Evolutionary conservation across 2,329 filamentous ascomycete genomes (phyloP).

Genomic region (Thyridium curvatum): DNA sequence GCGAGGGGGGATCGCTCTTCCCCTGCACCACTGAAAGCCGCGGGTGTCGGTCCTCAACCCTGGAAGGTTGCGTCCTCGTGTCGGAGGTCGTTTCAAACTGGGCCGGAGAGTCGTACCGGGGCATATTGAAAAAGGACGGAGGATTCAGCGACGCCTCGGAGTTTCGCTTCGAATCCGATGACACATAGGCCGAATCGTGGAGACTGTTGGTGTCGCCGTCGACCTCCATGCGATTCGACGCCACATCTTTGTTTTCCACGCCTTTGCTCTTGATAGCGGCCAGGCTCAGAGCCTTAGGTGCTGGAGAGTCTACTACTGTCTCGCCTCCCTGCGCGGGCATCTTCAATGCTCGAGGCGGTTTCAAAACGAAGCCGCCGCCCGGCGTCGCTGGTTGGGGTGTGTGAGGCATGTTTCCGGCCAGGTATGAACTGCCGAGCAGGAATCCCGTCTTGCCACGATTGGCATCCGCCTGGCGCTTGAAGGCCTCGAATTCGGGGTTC

Average conservation of each 20-base stretch:
- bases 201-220: conserved; percentile 37
- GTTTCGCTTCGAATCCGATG: conserved; percentile 46
- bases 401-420: conserved; percentile 24
- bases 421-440: conserved; percentile 39
- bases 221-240: conserved; percentile 30
- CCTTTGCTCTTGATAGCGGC: too few relatives aligned
- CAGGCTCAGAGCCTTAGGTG: too few relatives aligned
- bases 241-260: conserved; percentile 4
- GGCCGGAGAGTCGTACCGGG: conserved; percentile 40
- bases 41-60: conserved; percentile 44
- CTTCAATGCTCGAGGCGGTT: too few relatives aligned
- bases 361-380: too few relatives aligned
- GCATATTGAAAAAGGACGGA: conserved; percentile 31
- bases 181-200: conserved; percentile 49
- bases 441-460: conserved; percentile 44
- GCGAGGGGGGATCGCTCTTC: conserved; percentile 32
- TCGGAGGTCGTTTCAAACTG: conserved; percentile 31
- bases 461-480: conserved; percentile 65
- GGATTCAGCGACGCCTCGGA: conserved; percentile 40
- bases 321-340: too few relatives aligned
- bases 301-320: too few relatives aligned
- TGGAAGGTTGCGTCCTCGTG: conserved; percentile 26
- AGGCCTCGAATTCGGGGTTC: conserved; percentile 78
- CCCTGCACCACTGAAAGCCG: conserved; percentile 48
- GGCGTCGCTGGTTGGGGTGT: conserved; percentile 3